Base-by-base conservation (phyloP, 352 stramenopile species). In the Phytophthora meadii region DNA sequence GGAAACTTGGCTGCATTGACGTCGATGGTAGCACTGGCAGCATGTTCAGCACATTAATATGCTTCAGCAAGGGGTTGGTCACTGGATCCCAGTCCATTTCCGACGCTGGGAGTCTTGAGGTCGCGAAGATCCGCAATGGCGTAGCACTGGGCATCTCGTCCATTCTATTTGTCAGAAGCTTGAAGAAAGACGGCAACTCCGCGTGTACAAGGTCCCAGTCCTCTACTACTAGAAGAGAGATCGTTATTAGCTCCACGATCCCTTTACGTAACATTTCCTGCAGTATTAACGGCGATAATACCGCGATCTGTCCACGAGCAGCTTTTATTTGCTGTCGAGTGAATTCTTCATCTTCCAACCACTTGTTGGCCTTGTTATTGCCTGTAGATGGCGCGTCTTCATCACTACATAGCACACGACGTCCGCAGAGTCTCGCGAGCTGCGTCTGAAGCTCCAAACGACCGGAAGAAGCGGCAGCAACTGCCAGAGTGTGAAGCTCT, bases 41-140 rank as follows among this genome's bases (percentile, higher is more conserved):
- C 56, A 92, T 65, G 24, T 82, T 89, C 24, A 94, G 62, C 48
- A 90, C 79, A 24, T 84, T 66, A 24, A 93, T 79, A 46, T 89
- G 72, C 42, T 75, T 76, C 14, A 88, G 68, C 15, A 95, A 57
- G n/a, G 83, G 79, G 39, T 89, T 91, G 0, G 64, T 68, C 1
- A 64, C 61, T 2, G 70, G 53, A 19, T 75, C 58, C 68, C 80
- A 82, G 44, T 87, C 61, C 51, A 94, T 76, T 53, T 65, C 65
- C 7, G 88, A 95, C 15, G 70, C 71, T 22, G 74, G 70, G 34
- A 79, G 66, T 1, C 61, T 61, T 6, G 86, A 84, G 6, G 87
- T 93, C 10, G 82, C 84, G 12, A 94, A 84, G 41, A 94, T 78
- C 5, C 68, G 72, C 8, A 74, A 68, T n/a, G 37, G 28, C 0